phyloP scores from a whole-genome alignment of 805 yeast species.

The Lachancea dasiensis region DNA sequence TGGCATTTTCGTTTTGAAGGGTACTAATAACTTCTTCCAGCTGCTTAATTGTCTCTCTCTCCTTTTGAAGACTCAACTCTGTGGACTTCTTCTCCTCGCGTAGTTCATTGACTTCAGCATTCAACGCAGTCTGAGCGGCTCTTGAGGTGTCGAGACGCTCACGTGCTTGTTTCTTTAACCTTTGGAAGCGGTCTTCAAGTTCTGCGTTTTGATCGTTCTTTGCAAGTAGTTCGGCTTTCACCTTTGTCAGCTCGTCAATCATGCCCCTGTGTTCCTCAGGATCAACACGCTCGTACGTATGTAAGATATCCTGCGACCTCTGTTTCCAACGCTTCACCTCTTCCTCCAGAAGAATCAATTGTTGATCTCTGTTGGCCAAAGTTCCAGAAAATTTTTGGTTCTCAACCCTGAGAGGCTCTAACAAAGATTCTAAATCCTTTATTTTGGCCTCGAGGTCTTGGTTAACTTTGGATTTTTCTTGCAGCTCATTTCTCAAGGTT shows the following conservation, averaged over 20 bases:
- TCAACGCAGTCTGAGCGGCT: constrained; percentile 36
- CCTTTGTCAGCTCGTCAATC: constrained; percentile 25
- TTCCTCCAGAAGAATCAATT: constrained; percentile 41
- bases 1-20: constrained; percentile 3
- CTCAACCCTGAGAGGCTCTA: constrained; percentile 43
- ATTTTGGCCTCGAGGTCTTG: constrained; percentile 39
- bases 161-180: constrained; percentile 33
- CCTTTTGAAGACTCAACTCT: constrained; percentile 17
- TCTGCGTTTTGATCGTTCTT: constrained; percentile 29
- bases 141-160: constrained; percentile 30
- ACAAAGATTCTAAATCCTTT: constrained; percentile 25
- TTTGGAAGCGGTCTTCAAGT: constrained; percentile 28
- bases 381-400: no score
- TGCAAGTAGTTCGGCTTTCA: constrained; percentile 21
- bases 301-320: constrained; percentile 43
- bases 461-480: constrained; percentile 28
- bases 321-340: constrained; percentile 58
- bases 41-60: constrained; percentile 12
- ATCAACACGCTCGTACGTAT: constrained; percentile 42
- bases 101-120: constrained; percentile 31
- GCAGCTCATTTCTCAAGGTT: constrained; percentile 51
- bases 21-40: constrained; percentile 10
- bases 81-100: constrained; percentile 33
- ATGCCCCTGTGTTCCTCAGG: constrained; percentile 40
- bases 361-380: constrained; percentile 46